Evolutionary conservation across 1,139 yeast genomes (phyloP).

Genomic region (Wickerhamiella infanticola): DNA sequence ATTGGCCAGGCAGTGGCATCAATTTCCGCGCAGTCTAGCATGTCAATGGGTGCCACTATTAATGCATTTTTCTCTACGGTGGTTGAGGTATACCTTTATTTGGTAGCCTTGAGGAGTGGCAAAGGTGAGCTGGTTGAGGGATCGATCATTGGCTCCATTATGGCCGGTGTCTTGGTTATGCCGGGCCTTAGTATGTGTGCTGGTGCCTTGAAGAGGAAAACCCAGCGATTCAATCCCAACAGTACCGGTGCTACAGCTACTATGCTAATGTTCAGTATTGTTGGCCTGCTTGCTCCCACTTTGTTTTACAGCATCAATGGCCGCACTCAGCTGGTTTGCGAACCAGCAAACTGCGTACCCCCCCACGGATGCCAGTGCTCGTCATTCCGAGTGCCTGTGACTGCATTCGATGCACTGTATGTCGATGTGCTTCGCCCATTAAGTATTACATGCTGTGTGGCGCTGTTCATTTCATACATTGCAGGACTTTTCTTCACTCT

Average conservation of each 20-base stretch:
- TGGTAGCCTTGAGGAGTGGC: slow-evolving; percentile 75
- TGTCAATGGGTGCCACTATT: slow-evolving; percentile 99
- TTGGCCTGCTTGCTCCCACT: slow-evolving; percentile 90
- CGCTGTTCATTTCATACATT: slow-evolving; percentile 71
- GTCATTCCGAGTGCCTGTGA: slow-evolving; percentile 60
- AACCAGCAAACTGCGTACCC: background rate
- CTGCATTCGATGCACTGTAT: slow-evolving; percentile 45
- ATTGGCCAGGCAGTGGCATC: slow-evolving; percentile 99
- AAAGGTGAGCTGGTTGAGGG: slow-evolving; percentile 93
- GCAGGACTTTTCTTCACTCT: slow-evolving; percentile 87
- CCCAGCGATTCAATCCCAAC: slow-evolving; percentile 89
- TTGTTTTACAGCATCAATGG: slow-evolving; percentile 84
- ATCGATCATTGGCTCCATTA: slow-evolving; percentile 85
- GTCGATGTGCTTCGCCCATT: slow-evolving; percentile 59
- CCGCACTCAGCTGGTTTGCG: slow-evolving; percentile 63
- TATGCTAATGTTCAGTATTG: slow-evolving; percentile 79
- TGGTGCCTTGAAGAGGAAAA: slow-evolving; percentile 80
- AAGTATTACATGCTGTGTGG: slow-evolving; percentile 62
- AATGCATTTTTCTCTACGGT: slow-evolving; percentile 95
- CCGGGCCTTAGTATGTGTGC: slow-evolving; percentile 98
- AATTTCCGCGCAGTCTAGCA: slow-evolving; percentile 92
- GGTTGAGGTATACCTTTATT: slow-evolving; percentile 81
- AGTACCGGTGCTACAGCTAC: slow-evolving; percentile 97
- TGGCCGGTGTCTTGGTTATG: slow-evolving; percentile 78
- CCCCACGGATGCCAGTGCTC: slow-evolving; percentile 54